Evolutionary conservation across 768 basidiomycete species (phyloP).

Genomic region (Lepiota brunneoincarnata): DNA sequence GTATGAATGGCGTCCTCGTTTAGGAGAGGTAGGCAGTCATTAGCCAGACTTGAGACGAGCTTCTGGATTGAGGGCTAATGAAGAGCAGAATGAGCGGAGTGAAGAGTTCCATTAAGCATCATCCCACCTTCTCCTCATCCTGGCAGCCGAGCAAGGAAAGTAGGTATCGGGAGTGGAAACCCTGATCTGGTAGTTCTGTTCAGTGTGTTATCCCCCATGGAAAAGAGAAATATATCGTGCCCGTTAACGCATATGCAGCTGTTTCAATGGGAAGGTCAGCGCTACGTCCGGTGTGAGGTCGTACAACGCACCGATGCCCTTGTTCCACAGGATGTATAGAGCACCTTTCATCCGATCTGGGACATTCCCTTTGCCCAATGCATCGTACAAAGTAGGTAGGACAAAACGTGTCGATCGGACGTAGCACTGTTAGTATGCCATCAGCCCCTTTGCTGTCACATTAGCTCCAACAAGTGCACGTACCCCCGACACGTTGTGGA

Average conservation of each 20-base stretch:
- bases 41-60: constrained; percentile 57
- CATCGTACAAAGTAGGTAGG: constrained; percentile 58
- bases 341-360: constrained; percentile 96
- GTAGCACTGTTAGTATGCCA: constrained; percentile 47
- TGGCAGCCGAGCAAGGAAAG: constrained; percentile 70
- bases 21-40: constrained; percentile 58
- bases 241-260: constrained; percentile 70
- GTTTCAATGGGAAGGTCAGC: constrained; percentile 2
- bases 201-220: constrained; percentile 1
- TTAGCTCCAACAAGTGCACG: constrained; percentile 23
- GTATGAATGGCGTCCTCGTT: constrained; percentile 66
- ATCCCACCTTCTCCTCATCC: constrained; percentile 76
- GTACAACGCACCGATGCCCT: constrained; percentile 53
- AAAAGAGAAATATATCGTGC: constrained; percentile 33
- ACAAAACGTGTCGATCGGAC: constrained; percentile 68
- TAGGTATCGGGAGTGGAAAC: constrained; percentile 55
- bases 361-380: constrained; percentile 71
- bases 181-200: constrained; percentile 41
- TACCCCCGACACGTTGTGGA: constrained; percentile 65
- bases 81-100: constrained; percentile 3
- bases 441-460: constrained; percentile 8
- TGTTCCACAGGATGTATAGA: constrained; percentile 75
- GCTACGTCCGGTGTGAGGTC: not conserved
- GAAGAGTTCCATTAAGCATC: not conserved
- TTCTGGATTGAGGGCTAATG: constrained; percentile 74